Evolutionary conservation across 371 early-diverging fungal genomes (phyloP).

Genomic region (Funneliformis caledonium): DNA sequence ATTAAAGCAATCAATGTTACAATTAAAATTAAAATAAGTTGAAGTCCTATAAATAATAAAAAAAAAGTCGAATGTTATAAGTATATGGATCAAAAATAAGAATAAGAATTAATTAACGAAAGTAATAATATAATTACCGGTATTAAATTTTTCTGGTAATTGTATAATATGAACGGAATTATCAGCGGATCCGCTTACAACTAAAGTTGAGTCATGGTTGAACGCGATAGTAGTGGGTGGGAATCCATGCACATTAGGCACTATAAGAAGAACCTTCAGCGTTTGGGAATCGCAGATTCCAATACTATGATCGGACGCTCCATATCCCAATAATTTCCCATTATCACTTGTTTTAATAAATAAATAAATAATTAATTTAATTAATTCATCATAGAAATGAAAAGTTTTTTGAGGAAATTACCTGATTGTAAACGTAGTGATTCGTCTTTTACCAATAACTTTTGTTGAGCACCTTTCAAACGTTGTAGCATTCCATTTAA

Average conservation of each 20-base stretch:
- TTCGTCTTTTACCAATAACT: conserved; percentile 15
- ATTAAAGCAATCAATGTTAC: background rate
- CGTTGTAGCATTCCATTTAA: conserved; percentile 30
- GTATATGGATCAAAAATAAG: too few relatives aligned
- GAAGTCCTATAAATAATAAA: background rate
- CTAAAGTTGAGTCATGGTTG: conserved; percentile 5
- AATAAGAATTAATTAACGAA: background rate
- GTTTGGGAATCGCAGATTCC: conserved; percentile 10
- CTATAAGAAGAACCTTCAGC: conserved; percentile 14
- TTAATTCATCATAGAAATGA: background rate
- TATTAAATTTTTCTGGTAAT: conserved; percentile 26
- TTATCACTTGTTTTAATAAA: conserved; percentile 1
- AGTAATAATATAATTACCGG: conserved; percentile 3
- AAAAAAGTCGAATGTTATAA: too few relatives aligned
- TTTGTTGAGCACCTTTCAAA: conserved; percentile 13
- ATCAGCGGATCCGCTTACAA: conserved; percentile 29
- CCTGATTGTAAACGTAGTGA: conserved; percentile 33
- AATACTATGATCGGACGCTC: conserved; percentile 28
- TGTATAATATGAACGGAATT: conserved; percentile 25
- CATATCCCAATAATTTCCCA: conserved; percentile 32
- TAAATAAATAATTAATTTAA: conserved; percentile 13
- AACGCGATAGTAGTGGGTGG: conserved; percentile 15
- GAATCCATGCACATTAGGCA: conserved; percentile 26
- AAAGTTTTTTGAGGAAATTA: background rate
- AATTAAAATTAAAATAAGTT: background rate